Base-by-base conservation (phyloP, 441 rosid genomes). In the Aquilaria agallochum region DNA sequence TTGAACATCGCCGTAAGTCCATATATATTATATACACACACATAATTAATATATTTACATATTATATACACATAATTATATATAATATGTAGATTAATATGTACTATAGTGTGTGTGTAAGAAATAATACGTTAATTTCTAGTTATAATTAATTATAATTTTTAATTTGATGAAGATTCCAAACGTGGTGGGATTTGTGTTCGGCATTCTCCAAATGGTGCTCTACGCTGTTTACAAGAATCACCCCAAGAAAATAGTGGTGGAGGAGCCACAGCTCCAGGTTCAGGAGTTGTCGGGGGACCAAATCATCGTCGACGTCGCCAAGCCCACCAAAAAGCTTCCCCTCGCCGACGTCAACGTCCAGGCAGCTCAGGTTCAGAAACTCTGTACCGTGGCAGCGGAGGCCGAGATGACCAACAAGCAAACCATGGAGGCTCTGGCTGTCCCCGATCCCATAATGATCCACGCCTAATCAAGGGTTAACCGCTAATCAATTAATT, bases 181-280 rank as follows among this genome's bases (percentile, higher is more conserved):
- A 47, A 94, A 91, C 45, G 73, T 87, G 11, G 53, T 91, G 32
- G 99, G 99, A 3, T 84, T 94, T 54, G 2, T 78, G 58, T 83
- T 87, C 32, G 99, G 97, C 3, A 68, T 91, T 3, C 62, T 80
- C 58, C 99, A 91, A 58, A 94, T 94, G 92, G 30, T 76, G 27
- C 84, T 94, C 40, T 94, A 91, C 62, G 30, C 85, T 74, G 69
- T 86, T 11, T 94, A 89, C 62, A 83, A 77, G 63, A 84, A 77
- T 45, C 58, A 50, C 20, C 62, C 79, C 9, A 76, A 74, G 57
- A 80, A 77, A 63, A 65, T 61, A 3, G 62, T 68, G 53, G 85
- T 68, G 54, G 78, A 79, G 52, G 63, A 65, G 9, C 62, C 63
- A 0, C 60, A 85, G 36, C 78, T 72, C 60, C 80, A 36, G 42